Evolutionary conservation across 78 protist species (phyloP).

Genomic region (Dictyostelium brefeldianum): DNA sequence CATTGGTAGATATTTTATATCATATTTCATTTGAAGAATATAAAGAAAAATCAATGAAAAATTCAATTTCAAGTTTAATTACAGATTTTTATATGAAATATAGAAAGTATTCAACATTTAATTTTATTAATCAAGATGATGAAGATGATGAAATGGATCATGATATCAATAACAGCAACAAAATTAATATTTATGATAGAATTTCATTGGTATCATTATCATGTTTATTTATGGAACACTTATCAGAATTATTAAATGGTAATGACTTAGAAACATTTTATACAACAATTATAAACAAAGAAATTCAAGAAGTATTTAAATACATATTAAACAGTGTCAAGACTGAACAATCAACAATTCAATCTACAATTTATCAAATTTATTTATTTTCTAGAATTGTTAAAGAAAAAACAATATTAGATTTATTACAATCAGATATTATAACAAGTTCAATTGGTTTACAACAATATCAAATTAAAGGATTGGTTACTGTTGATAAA

Average conservation of each 20-base stretch:
- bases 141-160: not conserved
- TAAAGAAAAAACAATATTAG: not conserved
- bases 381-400: conserved; percentile 17
- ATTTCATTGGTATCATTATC: conserved; percentile 16
- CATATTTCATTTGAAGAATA: conserved; percentile 25
- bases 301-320: conserved; percentile 3
- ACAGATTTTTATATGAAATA: not conserved
- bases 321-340: not conserved
- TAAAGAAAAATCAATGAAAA: not conserved
- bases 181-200: conserved; percentile 5
- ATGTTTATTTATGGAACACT: not conserved
- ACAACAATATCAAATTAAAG: not conserved
- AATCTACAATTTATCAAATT: not conserved
- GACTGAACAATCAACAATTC: not conserved
- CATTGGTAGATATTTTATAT: conserved; percentile 21
- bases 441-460: not conserved
- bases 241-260: not conserved
- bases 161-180: no score
- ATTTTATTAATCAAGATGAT: not conserved
- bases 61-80: not conserved
- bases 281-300: not conserved
- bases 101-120: not conserved
- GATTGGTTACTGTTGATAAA: not conserved
- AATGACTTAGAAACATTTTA: not conserved
- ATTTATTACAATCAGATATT: conserved; percentile 4